phyloP scores from a whole-genome alignment of 345 rosid genomes.

The Lepidium africanum region DNA sequence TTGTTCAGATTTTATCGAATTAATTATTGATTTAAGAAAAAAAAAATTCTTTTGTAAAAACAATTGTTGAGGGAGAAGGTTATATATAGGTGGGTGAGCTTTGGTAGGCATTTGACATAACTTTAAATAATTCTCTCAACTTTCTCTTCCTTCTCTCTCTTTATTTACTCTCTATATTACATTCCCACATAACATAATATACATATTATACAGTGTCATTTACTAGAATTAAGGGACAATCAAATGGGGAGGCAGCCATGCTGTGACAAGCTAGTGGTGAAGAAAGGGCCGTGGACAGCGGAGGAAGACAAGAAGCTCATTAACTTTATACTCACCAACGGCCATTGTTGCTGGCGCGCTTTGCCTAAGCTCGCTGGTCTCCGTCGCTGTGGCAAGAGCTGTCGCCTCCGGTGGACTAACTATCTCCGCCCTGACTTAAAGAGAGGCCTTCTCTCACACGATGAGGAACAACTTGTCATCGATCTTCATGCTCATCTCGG shows the following conservation, averaged over 20 bases:
- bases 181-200: not conserved
- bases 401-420: slow-evolving; percentile 82
- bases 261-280: slow-evolving; percentile 66
- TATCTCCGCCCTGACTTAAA: slow-evolving; percentile 80
- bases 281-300: slow-evolving; percentile 79
- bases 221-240: not conserved
- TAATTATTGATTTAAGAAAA: too few species aligned
- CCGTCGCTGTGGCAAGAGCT: slow-evolving; percentile 76
- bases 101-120: slow-evolving; percentile 24
- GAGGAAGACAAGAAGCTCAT: slow-evolving; percentile 73
- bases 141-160: not conserved
- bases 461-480: slow-evolving; percentile 59
- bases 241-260: slow-evolving; percentile 49
- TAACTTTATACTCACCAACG: slow-evolving; percentile 50
- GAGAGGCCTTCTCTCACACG: slow-evolving; percentile 61
- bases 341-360: slow-evolving; percentile 77
- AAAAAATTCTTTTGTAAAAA: not conserved
- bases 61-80: not conserved
- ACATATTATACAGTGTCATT: not conserved
- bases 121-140: not conserved
- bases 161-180: not conserved
- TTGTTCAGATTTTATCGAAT: too few species aligned
- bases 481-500: slow-evolving; percentile 70
- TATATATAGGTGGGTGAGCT: slow-evolving; percentile 36
- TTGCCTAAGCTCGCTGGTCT: slow-evolving; percentile 76